Conservation (phyloP, 2,329 filamentous ascomycete genomes). For the Ceratocystis cubensis region DNA sequence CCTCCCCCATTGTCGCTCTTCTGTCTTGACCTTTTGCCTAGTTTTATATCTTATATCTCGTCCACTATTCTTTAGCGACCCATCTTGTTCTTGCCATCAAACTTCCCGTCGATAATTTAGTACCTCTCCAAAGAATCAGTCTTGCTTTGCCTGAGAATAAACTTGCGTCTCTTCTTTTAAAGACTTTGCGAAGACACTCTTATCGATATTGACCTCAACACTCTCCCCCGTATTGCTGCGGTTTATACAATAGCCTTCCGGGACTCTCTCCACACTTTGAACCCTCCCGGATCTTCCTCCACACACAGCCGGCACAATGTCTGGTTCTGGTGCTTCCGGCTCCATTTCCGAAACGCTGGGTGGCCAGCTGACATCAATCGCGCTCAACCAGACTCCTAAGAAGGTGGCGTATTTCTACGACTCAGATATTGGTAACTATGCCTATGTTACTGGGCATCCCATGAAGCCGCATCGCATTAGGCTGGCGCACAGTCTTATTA, state of each 20-base stretch:
- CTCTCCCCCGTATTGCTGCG: neutral
- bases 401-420: slow-evolving; percentile 98
- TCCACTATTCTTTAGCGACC: neutral
- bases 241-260: neutral
- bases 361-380: slow-evolving; percentile 32
- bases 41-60: neutral
- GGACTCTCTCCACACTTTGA: neutral
- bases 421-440: slow-evolving; percentile 95
- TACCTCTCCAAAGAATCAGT: neutral
- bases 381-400: slow-evolving; percentile 45
- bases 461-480: slow-evolving; percentile 98
- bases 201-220: neutral
- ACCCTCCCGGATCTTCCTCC: neutral
- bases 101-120: neutral
- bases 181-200: neutral
- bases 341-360: slow-evolving; percentile 19
- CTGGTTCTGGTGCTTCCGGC: slow-evolving; percentile 15
- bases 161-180: neutral
- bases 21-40: neutral
- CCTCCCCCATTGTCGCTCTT: neutral
- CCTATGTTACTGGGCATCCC: slow-evolving; percentile 89
- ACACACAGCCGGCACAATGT: slow-evolving; percentile 9
- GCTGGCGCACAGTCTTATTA: slow-evolving; percentile 85
- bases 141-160: neutral
- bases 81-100: neutral